These are phyloP conservation scores for Hamigera avellanea DNA, from an alignment of 495 filamentous ascomycete genomes.

Conservation along the genomic window DNA sequence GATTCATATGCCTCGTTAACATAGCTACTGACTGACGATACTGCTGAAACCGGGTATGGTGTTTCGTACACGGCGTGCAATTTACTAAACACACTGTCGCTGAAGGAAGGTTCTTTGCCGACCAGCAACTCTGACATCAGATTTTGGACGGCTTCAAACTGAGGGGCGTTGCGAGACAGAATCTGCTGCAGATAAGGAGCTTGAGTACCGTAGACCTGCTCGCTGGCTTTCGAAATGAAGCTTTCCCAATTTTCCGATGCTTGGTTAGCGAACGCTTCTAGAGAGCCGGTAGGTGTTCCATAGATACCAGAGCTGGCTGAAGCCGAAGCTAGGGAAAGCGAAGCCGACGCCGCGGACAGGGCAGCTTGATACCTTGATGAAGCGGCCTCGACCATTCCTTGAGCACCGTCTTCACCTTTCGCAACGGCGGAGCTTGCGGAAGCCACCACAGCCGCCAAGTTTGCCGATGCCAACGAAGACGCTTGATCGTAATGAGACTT, in stretches of 20 bases:
- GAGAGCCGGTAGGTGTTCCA: slow-evolving; percentile 30
- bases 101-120: slow-evolving; percentile 72
- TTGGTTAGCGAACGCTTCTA: slow-evolving; percentile 38
- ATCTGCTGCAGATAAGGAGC: slow-evolving; percentile 50
- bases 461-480: slow-evolving; percentile 36
- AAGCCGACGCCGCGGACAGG: slow-evolving; percentile 36
- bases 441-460: slow-evolving; percentile 31
- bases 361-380: slow-evolving; percentile 36
- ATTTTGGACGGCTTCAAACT: slow-evolving; percentile 57
- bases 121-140: slow-evolving; percentile 66
- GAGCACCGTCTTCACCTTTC: slow-evolving; percentile 25
- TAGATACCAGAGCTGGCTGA: slow-evolving; percentile 35
- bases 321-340: slow-evolving; percentile 39
- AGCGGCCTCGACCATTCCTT: slow-evolving; percentile 33
- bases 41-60: slow-evolving; percentile 34
- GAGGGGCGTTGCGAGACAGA: slow-evolving; percentile 38
- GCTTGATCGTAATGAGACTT: slow-evolving; percentile 33
- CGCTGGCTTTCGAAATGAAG: slow-evolving; percentile 53
- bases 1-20: slow-evolving; percentile 46
- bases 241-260: slow-evolving; percentile 54
- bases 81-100: slow-evolving; percentile 64
- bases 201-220: slow-evolving; percentile 62
- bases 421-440: slow-evolving; percentile 35
- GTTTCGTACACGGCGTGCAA: slow-evolving; percentile 54
- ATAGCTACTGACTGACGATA: slow-evolving; percentile 42